Base-by-base conservation (phyloP, 169 alveolate species). In the Cryptosporidium baileyi region DNA sequence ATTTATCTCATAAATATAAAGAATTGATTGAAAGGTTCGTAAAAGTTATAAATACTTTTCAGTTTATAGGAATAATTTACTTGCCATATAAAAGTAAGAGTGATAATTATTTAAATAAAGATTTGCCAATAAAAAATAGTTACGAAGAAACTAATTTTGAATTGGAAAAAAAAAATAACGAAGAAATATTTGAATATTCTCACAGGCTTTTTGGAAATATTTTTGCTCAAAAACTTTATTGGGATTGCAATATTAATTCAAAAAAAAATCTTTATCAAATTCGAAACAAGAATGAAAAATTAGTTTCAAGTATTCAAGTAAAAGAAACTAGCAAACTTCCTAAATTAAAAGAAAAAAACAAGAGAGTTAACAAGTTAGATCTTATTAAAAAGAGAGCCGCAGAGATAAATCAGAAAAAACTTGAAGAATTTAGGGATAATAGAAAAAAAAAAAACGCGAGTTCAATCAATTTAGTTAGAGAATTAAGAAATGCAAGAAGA, bases 361-460 rank as follows among this genome's bases (percentile, higher is more conserved):
- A 17, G n/a, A 57, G 28, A 8, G 47, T 45, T 26, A 65, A 22
- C 5, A 65, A 24, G n/a, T 22, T 65, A 13, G 74, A 54, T 36
- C 17, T 43, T 32, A 17, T 74, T 1, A 74, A 41, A 36, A 22
- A 22, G 19, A 60, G 85, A 51, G 85, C 85, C 36, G 85, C 85
- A 36, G 85, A 74, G 32, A 17, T 54, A 5, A 74, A 74, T 41
- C 67, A 52, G 34, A 36, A 40, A 15, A 51, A 54, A 54, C 28
- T 74, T 15, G 15, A 13, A 13, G 36, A 28, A 59, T 57, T 74
- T 40, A 57, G 34, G 40, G 54, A 28, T 19, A 30, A 24, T 5
- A 51, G 6, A 36, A 36, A 22, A 17, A 38, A 57, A 40, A 74
- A 38, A 57, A 24, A 40, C 15, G 17, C 36, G 6, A 51, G 24